These are phyloP conservation scores for Saccharomyces hybrid DNA, from an alignment of 1,139 yeast species.

Conservation along the genomic window DNA sequence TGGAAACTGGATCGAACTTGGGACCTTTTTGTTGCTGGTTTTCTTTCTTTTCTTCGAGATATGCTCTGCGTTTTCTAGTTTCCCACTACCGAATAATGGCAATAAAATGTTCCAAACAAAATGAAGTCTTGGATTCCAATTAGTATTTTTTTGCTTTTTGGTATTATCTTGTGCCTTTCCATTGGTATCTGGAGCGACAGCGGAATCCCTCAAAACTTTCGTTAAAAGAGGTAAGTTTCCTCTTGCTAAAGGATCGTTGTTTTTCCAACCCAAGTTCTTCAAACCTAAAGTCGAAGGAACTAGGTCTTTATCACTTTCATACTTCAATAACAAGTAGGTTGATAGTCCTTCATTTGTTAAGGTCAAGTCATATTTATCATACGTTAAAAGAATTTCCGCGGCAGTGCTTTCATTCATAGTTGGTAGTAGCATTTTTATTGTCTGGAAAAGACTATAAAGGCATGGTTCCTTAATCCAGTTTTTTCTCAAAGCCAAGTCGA, in stretches of 20 bases:
- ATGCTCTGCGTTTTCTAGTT: conserved; percentile 20
- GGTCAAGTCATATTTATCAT: conserved; percentile 50
- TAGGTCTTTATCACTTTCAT: conserved; percentile 6
- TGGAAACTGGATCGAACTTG: conserved; percentile 36
- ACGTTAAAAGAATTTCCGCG: conserved; percentile 32
- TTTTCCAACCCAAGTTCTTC: conserved; percentile 49
- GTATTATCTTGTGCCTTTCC: conserved; percentile 32
- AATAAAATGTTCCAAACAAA: conserved; percentile 75
- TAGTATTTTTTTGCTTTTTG: conserved; percentile 42
- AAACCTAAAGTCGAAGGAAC: conserved; percentile 11
- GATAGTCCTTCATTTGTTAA: conserved; percentile 78
- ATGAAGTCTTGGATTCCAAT: conserved; percentile 74
- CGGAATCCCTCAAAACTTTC: conserved; percentile 55
- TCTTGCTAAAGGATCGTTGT: conserved; percentile 61
- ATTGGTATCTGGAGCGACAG: conserved; percentile 37
- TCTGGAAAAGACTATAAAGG: conserved; percentile 58
- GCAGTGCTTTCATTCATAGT: conserved; percentile 29
- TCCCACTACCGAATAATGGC: conserved; percentile 30
- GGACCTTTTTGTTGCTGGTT: conserved; percentile 30
- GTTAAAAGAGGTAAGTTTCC: conserved; percentile 57
- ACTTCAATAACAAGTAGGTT: conserved; percentile 47
- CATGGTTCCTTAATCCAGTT: conserved; percentile 86
- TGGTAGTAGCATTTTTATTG: conserved; percentile 34
- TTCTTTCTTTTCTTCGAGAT: conserved; percentile 34
- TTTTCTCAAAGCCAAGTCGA: conserved; percentile 57